Conservation (phyloP, 23 red algal species). For the Gracilariopsis chorda region DNA sequence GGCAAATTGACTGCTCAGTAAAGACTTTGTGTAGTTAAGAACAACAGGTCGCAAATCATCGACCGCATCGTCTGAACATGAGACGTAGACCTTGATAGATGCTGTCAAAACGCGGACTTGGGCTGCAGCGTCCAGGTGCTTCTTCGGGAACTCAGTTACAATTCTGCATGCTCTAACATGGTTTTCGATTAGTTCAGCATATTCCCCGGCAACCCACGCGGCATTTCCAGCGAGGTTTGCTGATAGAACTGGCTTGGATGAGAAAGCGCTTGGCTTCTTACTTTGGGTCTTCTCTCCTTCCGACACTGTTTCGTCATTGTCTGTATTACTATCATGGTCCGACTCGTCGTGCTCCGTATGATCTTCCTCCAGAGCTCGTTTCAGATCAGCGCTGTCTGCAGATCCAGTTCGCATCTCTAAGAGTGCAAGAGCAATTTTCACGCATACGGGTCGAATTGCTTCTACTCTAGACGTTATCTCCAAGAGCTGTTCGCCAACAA, state of each 20-base stretch:
- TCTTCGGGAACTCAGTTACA: conserved; percentile 32
- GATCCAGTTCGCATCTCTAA: conserved; percentile 4
- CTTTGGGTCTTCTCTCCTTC: not conserved
- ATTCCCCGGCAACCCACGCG: conserved; percentile 68
- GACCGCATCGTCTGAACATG: not conserved
- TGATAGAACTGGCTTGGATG: conserved; percentile 2
- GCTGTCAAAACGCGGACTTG: conserved; percentile 59
- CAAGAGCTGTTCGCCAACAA: conserved; percentile 63
- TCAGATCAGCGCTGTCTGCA: not conserved
- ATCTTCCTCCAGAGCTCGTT: not conserved
- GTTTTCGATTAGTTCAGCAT: conserved; percentile 47
- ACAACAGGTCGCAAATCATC: conserved; percentile 5
- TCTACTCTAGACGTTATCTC: conserved; percentile 78
- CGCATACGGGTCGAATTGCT: conserved; percentile 57
- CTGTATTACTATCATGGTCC: not conserved
- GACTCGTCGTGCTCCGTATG: not conserved
- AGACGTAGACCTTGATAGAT: conserved; percentile 52
- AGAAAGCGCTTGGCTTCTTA: not conserved
- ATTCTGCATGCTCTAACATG: not conserved
- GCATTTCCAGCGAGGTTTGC: conserved; percentile 33
- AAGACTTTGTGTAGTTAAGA: not conserved
- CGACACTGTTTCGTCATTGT: not conserved
- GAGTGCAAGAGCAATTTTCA: conserved; percentile 44
- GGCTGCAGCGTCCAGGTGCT: conserved; percentile 7
- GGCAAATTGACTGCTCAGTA: conserved; percentile 46